Conservation (phyloP, 352 stramenopile species). For the Pythium folliculosum region DNA sequence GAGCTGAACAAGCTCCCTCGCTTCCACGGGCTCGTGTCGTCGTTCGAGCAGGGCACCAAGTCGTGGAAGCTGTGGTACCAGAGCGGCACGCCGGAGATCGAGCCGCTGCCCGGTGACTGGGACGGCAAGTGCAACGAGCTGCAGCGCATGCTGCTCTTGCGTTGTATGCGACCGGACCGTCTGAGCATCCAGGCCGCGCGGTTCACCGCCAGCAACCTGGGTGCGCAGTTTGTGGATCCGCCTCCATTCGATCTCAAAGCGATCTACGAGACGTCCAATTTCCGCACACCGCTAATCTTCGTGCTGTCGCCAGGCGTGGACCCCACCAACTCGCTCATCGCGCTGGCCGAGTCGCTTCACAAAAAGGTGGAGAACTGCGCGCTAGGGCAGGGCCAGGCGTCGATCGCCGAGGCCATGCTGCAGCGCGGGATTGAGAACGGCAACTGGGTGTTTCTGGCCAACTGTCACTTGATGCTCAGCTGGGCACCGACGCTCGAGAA, state of each 20-base stretch:
- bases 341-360: constrained; percentile 76
- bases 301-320: constrained; percentile 95
- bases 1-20: constrained; percentile 90
- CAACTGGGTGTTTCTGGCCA: constrained; percentile 95
- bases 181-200: constrained; percentile 90
- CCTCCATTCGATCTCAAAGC: constrained; percentile 92
- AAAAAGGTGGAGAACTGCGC: constrained; percentile 92
- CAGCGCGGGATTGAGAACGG: constrained; percentile 82
- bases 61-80: constrained; percentile 85
- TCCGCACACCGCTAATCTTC: constrained; percentile 94
- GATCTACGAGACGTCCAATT: constrained; percentile 88
- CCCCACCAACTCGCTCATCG: constrained; percentile 91
- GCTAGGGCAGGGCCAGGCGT: constrained; percentile 93
- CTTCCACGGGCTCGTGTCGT: constrained; percentile 89
- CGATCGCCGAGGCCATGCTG: constrained; percentile 90
- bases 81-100: constrained; percentile 88
- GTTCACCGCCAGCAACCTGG: constrained; percentile 92
- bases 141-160: constrained; percentile 93
- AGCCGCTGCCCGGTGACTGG: constrained; percentile 91
- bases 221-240: constrained; percentile 91
- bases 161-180: constrained; percentile 91
- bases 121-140: constrained; percentile 93
- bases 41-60: constrained; percentile 89
- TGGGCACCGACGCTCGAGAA: constrained; percentile 96
- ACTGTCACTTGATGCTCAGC: constrained; percentile 96